Conservation (phyloP, 495 filamentous ascomycete genomes). For the Podospora tetraspora region DNA sequence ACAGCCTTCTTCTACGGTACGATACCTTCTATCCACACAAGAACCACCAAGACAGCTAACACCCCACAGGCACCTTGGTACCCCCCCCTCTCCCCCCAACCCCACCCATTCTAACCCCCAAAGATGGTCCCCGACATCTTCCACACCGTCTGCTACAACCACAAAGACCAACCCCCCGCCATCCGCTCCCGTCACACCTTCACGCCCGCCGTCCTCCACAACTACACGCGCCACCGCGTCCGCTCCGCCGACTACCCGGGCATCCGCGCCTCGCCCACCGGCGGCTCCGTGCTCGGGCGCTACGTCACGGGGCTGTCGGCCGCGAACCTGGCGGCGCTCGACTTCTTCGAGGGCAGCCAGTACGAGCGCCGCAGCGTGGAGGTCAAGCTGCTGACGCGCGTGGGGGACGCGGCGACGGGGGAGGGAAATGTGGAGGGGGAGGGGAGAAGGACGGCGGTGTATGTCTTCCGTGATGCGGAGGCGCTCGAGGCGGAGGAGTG, state of each 20-base stretch:
- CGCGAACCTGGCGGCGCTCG: slow-evolving; percentile 68
- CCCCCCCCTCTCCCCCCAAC: slow-evolving; percentile 1
- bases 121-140: slow-evolving; percentile 80
- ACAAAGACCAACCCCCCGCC: slow-evolving; percentile 32
- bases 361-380: slow-evolving; percentile 62
- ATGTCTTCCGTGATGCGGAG: slow-evolving; percentile 56
- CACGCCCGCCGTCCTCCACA: slow-evolving; percentile 68
- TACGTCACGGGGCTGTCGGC: slow-evolving; percentile 73
- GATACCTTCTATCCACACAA: not conserved
- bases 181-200: slow-evolving; percentile 50
- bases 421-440: slow-evolving; percentile 49
- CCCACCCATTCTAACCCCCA: slow-evolving; percentile 23
- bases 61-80: slow-evolving; percentile 38
- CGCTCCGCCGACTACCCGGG: slow-evolving; percentile 72
- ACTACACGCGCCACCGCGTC: slow-evolving; percentile 58
- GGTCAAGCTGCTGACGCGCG: slow-evolving; percentile 49
- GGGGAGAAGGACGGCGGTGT: slow-evolving; percentile 65
- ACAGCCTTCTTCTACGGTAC: slow-evolving; percentile 63
- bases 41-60: not conserved
- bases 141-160: slow-evolving; percentile 66
- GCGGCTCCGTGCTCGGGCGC: slow-evolving; percentile 65
- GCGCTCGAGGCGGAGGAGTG: slow-evolving; percentile 67
- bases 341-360: slow-evolving; percentile 74
- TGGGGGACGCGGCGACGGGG: slow-evolving; percentile 31
- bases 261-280: slow-evolving; percentile 55